Evolutionary conservation across 495 filamentous ascomycete genomes (phyloP), one percentile per base, ranked within the genome.

Genomic region (Collariella sp.): DNA sequence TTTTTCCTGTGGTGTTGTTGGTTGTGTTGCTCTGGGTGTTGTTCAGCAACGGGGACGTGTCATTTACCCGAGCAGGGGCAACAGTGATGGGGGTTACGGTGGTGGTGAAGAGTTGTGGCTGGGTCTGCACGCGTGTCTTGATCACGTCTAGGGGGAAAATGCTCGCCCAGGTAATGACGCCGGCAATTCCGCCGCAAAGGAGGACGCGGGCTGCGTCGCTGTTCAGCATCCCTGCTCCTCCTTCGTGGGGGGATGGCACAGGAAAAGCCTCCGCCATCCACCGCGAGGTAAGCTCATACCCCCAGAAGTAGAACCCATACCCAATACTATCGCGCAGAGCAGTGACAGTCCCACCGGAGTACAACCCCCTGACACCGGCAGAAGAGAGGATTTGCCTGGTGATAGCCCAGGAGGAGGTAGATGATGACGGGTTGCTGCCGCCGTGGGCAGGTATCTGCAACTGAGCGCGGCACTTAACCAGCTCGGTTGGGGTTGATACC

Each of bases 271-370:
- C 20, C 3, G 36, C 65, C 61, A 85, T 64, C 48, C 74, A 71
- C 18, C 78, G 76, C 48, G 82, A 86, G 56, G 71, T 79, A 35
- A 86, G 71, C 67, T 95, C 87, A 62, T 95, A 96, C 13, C 83
- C 82, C 83, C 84, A 89, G 67, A 95, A 96, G 65, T 95, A 95
- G 64, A 95, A 95, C 3, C 90, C 90, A 67, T 94, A 95, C 18
- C 90, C 90, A 53, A 95, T 78, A 52, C 83, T 82, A 69, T 96
- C 90, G 42, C 90, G 74, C 43, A 89, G 65, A 52, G 84, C 87
- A 9, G 91, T 96, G 22, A 95, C 79, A 5, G 66, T 72, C 26
- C 90, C 90, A 23, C 87, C 90, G 52, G 78, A 74, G 66, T 93
- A 96, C 10, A 95, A 62, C 0, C 88, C 90, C 22, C 73, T 70